Evolutionary conservation across 2,329 filamentous ascomycete species (phyloP).

Genomic region (Drechslerella dactyloides): DNA sequence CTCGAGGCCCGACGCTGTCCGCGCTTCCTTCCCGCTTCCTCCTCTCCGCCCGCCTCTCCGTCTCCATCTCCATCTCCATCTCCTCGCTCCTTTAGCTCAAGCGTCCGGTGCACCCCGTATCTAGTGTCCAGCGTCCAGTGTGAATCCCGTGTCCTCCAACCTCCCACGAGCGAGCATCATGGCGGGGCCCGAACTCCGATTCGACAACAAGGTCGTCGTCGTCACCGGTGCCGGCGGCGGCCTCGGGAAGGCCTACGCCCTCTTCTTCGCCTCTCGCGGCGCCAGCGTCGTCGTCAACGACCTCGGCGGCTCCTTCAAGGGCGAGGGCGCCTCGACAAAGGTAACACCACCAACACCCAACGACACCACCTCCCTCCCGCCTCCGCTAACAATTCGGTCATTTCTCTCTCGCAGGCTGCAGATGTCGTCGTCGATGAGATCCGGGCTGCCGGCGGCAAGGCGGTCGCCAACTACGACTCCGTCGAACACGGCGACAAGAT

Average conservation of each 20-base stretch:
- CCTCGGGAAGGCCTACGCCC: constrained; percentile 79
- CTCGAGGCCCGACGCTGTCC: not conserved
- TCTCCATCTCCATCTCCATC: constrained; percentile 1
- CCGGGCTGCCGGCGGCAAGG: constrained; percentile 86
- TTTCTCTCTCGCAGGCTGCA: constrained; percentile 68
- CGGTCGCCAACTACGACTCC: constrained; percentile 95
- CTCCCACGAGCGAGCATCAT: constrained; percentile 12
- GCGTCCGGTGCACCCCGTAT: too few species aligned
- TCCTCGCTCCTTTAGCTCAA: constrained; percentile 5
- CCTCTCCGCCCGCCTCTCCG: not conserved
- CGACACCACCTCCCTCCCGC: not conserved
- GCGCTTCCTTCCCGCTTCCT: not conserved
- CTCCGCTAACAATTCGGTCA: constrained; percentile 16
- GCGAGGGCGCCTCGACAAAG: constrained; percentile 85
- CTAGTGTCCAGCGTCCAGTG: not conserved
- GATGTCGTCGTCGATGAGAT: constrained; percentile 84
- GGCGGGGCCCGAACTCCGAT: constrained; percentile 68
- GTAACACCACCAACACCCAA: constrained; percentile 60
- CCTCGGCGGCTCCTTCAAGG: constrained; percentile 88
- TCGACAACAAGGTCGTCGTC: constrained; percentile 86
- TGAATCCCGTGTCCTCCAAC: not conserved
- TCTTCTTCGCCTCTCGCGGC: constrained; percentile 89
- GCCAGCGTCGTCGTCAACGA: constrained; percentile 97
- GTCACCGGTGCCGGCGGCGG: constrained; percentile 86
- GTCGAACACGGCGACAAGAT: constrained; percentile 94